A percentile compares a stretch with the other conserved stretches of the same genome.
These are phyloP conservation scores for Diplodia intermedia DNA, from an alignment of 2,329 filamentous ascomycete genomes.

Conservation along the genomic window DNA sequence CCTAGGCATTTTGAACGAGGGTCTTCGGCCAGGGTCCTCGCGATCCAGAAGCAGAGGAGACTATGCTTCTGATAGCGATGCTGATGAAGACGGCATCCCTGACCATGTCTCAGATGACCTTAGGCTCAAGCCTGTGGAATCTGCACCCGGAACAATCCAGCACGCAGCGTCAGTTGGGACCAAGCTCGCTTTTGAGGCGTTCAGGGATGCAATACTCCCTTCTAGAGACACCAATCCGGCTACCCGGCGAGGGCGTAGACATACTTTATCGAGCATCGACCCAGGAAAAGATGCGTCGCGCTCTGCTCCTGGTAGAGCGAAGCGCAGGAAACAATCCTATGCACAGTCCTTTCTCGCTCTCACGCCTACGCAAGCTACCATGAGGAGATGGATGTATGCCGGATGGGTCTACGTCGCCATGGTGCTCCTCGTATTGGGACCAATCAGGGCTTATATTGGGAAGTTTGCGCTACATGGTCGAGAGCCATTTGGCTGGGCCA, in stretches of 20 bases:
- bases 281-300: conserved; percentile 31
- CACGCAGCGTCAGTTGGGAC: conserved; percentile 4
- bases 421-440: conserved; percentile 69
- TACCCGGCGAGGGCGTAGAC: conserved; percentile 39
- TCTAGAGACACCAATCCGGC: conserved; percentile 6
- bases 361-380: conserved; percentile 76
- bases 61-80: conserved; percentile 51
- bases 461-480: conserved; percentile 70
- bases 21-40: conserved; percentile 37
- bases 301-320: conserved; percentile 10
- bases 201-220: conserved; percentile 20
- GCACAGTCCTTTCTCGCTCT: conserved; percentile 76
- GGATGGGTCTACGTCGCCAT: conserved; percentile 76
- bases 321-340: conserved; percentile 36
- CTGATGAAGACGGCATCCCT: conserved; percentile 52
- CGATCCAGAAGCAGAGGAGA: conserved; percentile 17
- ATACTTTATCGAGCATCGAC: conserved; percentile 41
- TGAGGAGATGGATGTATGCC: conserved; percentile 85
- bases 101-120: conserved; percentile 18
- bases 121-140: conserved; percentile 27
- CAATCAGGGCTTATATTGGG: conserved; percentile 73
- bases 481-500: conserved; percentile 91
- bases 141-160: conserved; percentile 18
- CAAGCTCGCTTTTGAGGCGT: conserved; percentile 6
- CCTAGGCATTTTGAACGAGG: conserved; percentile 50